Conservation (phyloP, 78 protist genomes). For the Pigoraptor vietnamica region DNA sequence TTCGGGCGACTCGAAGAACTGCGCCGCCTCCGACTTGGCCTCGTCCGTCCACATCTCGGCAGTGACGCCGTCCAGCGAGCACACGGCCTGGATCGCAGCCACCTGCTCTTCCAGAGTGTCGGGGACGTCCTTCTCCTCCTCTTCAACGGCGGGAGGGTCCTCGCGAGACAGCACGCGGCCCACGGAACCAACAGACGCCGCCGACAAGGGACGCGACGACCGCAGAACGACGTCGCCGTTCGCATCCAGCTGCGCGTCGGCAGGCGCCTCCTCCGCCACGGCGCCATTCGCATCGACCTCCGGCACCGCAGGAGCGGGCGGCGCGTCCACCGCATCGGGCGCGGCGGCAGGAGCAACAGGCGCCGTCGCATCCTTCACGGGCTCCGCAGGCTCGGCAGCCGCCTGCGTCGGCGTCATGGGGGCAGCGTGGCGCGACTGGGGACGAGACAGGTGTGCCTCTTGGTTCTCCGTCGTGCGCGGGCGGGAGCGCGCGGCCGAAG, state of each 20-base stretch:
- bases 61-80: neutral
- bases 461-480: too few relatives aligned
- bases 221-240: neutral
- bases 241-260: neutral
- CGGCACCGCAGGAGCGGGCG: neutral
- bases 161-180: neutral
- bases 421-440: too few relatives aligned
- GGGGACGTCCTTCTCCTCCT: neutral
- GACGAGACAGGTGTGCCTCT: too few relatives aligned
- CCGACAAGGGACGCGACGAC: neutral
- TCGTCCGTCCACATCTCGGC: neutral
- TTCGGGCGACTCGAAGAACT: neutral
- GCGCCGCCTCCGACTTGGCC: neutral
- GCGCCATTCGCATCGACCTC: neutral
- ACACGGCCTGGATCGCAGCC: neutral
- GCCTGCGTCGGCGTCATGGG: neutral
- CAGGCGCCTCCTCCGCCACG: neutral
- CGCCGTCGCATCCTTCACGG: neutral
- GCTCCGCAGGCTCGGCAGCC: neutral
- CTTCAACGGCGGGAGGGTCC: neutral
- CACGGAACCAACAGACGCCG: neutral
- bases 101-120: neutral
- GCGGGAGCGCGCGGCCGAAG: too few relatives aligned
- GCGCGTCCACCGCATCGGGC: neutral
- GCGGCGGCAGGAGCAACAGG: neutral